Evolutionary conservation across 495 filamentous ascomycete genomes (phyloP), one percentile per base, ranked within the genome.

Genomic region (Trichoderma virens): DNA sequence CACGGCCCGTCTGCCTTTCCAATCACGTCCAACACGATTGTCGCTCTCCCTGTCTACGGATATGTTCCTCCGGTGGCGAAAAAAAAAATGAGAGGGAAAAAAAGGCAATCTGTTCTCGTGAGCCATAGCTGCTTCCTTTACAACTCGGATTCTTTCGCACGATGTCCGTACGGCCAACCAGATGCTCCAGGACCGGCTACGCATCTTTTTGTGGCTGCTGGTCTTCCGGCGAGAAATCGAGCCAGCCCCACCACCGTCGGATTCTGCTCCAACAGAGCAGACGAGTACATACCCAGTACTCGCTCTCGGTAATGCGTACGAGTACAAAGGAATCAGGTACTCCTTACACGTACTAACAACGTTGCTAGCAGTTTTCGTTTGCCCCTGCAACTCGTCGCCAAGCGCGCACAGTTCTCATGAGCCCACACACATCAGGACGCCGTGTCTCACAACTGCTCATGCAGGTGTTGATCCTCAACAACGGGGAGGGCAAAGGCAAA

Each of bases 401-500:
- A 56, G 51, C 23, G 51, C 51, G 27, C 51, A 56, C 11, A 56
- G 2, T 30, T 56, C 27, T 28, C 23, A 8, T 14, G 11, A 30
- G 20, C 14, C 51, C 23, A 56, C 25, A 27, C 41, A 45, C 41
- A 14, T 45, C 41, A 45, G 9, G 41, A 16, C 41, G 51, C 27
- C 51, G 28, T 56, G 51, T 56, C 51, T 56, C 51, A 56, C 45
- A 51, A 27, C 14, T 51, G 45, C 45, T 51, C 45, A 13, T 23
- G 16, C 45, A 27, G 5, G 20, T n/a, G 5, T 13, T n/a, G 20
- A 47, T 18, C 43, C 43, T 47, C 43, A 47, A n/a, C 51, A 56
- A 23, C 23, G 8, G 51, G 51, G 41, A n/a, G 41, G 16, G 41
- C n/a, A n/a, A n/a, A 25, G n/a, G 16, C 4, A 51, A 51, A 16